phyloP scores from a whole-genome alignment of 1,284 basidiomycete genomes.

The Amylostereum chailletii region DNA sequence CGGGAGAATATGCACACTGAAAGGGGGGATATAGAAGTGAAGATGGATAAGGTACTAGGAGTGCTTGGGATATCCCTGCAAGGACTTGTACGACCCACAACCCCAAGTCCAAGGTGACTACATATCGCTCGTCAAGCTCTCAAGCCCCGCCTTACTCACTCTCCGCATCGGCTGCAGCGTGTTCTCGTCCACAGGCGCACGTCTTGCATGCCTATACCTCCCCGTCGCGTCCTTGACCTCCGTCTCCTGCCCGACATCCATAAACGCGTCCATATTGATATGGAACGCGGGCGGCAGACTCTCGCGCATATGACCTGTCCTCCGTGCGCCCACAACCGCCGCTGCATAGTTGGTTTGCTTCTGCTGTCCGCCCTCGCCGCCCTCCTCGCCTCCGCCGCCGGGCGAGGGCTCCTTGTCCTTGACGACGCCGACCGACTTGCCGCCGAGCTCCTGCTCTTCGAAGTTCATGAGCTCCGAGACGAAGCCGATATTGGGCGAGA shows the following conservation, averaged over 20 bases:
- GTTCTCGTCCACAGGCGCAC: conserved; percentile 77
- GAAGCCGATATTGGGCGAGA: conserved; percentile 98
- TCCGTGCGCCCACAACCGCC: conserved; percentile 32
- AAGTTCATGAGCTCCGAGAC: conserved; percentile 96
- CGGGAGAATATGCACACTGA: no score
- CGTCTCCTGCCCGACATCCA: conserved; percentile 64
- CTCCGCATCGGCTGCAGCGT: conserved; percentile 81
- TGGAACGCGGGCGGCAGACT: conserved; percentile 60
- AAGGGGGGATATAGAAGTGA: no score
- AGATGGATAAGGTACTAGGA: no score
- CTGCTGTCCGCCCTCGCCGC: conserved; percentile 16
- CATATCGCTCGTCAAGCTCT: conserved; percentile 32
- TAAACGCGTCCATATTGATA: conserved; percentile 21
- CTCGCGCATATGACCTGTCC: conserved; percentile 60
- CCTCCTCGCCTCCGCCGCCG: conserved; percentile 19
- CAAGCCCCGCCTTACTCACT: conserved; percentile 85
- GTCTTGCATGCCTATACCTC: conserved; percentile 75
- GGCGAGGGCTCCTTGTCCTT: conserved; percentile 31
- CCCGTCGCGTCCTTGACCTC: conserved; percentile 80
- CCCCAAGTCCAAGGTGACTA: no score
- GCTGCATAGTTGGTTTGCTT: conserved; percentile 27
- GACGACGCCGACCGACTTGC: conserved; percentile 70
- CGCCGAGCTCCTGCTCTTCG: conserved; percentile 83
- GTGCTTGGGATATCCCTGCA: no score
- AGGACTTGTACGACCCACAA: no score